Conservation (phyloP, 2,329 filamentous ascomycete species). For the Magnaporthales sp. region DNA sequence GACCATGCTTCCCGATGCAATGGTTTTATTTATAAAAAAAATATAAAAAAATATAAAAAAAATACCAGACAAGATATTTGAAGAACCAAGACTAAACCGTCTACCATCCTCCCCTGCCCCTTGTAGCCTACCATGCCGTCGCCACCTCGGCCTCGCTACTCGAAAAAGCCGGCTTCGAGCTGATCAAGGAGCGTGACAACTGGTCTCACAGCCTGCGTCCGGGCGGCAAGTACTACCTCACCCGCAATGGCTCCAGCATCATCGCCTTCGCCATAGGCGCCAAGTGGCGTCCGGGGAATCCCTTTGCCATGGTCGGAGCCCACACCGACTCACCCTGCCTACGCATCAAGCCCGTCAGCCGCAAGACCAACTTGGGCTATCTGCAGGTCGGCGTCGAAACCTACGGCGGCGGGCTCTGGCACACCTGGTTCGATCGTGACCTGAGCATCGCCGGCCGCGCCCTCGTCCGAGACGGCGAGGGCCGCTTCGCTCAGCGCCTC, state of each 20-base stretch:
- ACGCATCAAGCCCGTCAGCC: conserved; percentile 88
- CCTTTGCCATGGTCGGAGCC: conserved; percentile 86
- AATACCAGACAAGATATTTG: not conserved
- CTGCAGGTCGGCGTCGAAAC: conserved; percentile 93
- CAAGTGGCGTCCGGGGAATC: conserved; percentile 86
- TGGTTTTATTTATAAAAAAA: not conserved
- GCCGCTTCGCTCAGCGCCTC: conserved; percentile 71
- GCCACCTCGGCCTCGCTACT: conserved; percentile 68
- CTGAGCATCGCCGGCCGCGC: conserved; percentile 82
- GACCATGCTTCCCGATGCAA: not conserved
- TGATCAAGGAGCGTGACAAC: conserved; percentile 82
- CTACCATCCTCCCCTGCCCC: not conserved
- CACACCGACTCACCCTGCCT: conserved; percentile 94
- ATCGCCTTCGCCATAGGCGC: conserved; percentile 86
- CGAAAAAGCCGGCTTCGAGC: conserved; percentile 73
- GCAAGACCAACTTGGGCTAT: conserved; percentile 73
- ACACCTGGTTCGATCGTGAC: conserved; percentile 97
- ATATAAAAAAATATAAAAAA: not conserved
- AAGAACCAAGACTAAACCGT: not conserved
- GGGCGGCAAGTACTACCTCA: conserved; percentile 93
- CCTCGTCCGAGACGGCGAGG: conserved; percentile 63
- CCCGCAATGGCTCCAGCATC: conserved; percentile 85
- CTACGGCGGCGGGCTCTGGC: conserved; percentile 95
- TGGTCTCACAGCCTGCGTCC: conserved; percentile 75
- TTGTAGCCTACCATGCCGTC: conserved; percentile 85